Evolutionary conservation across 371 early-diverging fungal species (phyloP), one percentile per base, ranked within the genome.

Genomic region (Caulochytrium protostelioides): DNA sequence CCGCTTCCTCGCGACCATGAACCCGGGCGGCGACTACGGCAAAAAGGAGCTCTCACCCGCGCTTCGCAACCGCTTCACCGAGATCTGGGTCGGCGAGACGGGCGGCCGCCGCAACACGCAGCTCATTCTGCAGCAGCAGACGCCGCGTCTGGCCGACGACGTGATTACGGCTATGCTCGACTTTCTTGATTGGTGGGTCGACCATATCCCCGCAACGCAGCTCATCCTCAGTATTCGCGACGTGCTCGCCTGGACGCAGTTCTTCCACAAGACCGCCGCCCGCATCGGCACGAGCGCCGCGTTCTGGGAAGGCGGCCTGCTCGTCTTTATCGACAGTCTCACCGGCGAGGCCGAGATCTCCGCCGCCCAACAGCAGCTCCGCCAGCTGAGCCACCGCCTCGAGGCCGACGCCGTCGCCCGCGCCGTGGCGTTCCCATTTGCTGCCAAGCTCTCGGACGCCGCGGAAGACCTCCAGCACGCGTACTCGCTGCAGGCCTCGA

Each of bases 1-100:
- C 66, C 72, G 76, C 36, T 87, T 99, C 51, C 55, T 97, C 33
- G 99, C 98, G n/a, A 98, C 99, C 2, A 99, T 99, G 99, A 99
- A 99, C 58, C 99, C 99, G 7, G 94, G 97, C 37, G 95, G 91
- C 35, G 98, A 98, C 55, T 92, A 89, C 58, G 99, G 98, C 35
- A 99, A 99, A 62, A 91, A 90, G 60, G 99, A 98, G 55, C 70
- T 99, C 9, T 84, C 87, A n/a, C 97, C 97, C 22, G 99, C 99
- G 2, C 70, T 99, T 32, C 74, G 97, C 35, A 99, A 97, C 55
- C 79, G 99, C 45, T 99, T 98, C 54, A 97, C 98, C 1, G 99
- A 98, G 51, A 77, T 98, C 10, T 98, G 91, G 94, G 91, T 89
- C 0, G n/a, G n/a, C n/a, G n/a, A n/a, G n/a, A n/a, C n/a, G n/a